Evolutionary conservation across 768 basidiomycete species (phyloP), one percentile per base, ranked within the genome.

Genomic region (Mycena filopes): DNA sequence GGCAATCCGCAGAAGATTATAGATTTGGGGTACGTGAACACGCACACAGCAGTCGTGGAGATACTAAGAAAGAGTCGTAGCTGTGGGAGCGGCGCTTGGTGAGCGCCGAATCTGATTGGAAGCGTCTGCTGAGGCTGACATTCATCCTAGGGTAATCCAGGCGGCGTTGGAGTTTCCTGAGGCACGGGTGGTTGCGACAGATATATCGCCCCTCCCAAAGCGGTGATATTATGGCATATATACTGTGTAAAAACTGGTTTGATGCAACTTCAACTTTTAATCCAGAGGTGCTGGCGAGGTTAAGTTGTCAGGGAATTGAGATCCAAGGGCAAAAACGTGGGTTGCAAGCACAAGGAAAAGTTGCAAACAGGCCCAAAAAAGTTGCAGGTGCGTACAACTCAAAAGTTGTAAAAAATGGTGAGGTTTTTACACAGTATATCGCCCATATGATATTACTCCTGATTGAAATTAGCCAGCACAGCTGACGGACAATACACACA

Each of bases 41-140:
- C 46, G 6, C 23, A 16, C 2, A 21, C n/a, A 16, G 13, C 12
- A 31, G 21, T 33, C 6, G 33, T 12, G 12, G 8, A 23, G 3
- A 1, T 46, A 6, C 29, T 10, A n/a, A 33, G n/a, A 25, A 43
- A 36, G 6, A 31, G 20, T 13, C 10, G 23, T 18, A 58, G 56
- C 8, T 58, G 56, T 40, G 56, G 56, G n/a, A 58, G 31, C 18
- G 56, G 45, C 9, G 29, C 56, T 2, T 48, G 45, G 56, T 58
- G 25, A 18, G 55, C 12, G 31, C 8, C 11, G 13, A 29, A 3
- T 42, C 1, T 23, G 18, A n/a, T 11, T 23, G 5, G 33, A 5
- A 4, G 43, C 6, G 7, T 31, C 3, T 7, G 10, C 20, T 58
- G n/a, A n/a, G n/a, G n/a, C n/a, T 20, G 5, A 47, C 33, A 36